phyloP scores from a whole-genome alignment of 768 basidiomycete species.

The Tubosaeta sp. region DNA sequence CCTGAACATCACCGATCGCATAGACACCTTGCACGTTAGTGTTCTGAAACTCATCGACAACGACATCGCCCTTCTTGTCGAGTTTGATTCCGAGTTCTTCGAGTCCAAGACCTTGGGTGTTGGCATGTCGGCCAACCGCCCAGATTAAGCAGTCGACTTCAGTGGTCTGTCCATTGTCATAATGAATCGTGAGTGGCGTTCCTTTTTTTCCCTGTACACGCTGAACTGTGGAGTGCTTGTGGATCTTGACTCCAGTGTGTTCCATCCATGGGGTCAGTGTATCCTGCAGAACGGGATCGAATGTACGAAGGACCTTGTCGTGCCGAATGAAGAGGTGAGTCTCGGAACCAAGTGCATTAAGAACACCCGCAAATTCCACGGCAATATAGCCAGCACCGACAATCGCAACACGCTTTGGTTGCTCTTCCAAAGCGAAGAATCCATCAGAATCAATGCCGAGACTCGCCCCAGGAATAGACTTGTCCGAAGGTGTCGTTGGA shows the following conservation, averaged over 20 bases:
- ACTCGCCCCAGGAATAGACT: constrained; percentile 82
- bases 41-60: constrained; percentile 91
- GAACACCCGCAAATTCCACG: constrained; percentile 92
- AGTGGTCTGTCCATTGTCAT: constrained; percentile 68
- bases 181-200: constrained; percentile 68
- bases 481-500: constrained; percentile 74
- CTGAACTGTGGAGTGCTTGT: constrained; percentile 69
- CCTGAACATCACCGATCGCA: constrained; percentile 89
- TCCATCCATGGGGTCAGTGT: constrained; percentile 88
- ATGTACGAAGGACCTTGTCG: constrained; percentile 87
- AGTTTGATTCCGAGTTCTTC: constrained; percentile 73
- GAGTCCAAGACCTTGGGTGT: constrained; percentile 74
- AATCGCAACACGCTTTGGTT: constrained; percentile 90
- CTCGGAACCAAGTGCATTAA: constrained; percentile 87
- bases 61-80: constrained; percentile 75
- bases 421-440: constrained; percentile 88
- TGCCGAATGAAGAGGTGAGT: constrained; percentile 89
- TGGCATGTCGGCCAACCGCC: constrained; percentile 89
- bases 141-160: constrained; percentile 88
- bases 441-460: constrained; percentile 93
- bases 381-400: constrained; percentile 98
- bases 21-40: constrained; percentile 65
- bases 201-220: constrained; percentile 76
- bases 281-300: constrained; percentile 85
- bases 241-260: constrained; percentile 87